Percentiles rank a stretch among this genome's conserved stretches.
Conservation (phyloP, 2,329 filamentous ascomycete genomes). For the Ceratocystis alfenasii region DNA sequence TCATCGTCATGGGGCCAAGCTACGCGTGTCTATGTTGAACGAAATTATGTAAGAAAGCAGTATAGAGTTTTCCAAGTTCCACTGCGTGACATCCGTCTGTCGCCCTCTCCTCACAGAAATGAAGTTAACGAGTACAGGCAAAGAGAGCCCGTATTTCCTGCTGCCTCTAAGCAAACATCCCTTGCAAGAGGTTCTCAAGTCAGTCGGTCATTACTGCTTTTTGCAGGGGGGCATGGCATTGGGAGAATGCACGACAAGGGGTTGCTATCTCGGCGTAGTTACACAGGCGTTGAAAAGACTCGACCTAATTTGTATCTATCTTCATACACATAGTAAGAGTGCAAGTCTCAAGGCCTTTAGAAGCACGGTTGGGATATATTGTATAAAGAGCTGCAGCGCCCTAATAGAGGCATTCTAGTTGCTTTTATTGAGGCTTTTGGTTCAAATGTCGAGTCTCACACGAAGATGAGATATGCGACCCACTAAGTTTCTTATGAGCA, state of each 20-base stretch:
- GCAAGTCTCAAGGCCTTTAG: not conserved
- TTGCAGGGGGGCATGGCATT: not conserved
- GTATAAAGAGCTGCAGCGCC: not conserved
- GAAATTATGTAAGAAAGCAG: not conserved
- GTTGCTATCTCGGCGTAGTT: not conserved
- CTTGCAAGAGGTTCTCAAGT: not conserved
- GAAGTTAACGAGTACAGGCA: no score
- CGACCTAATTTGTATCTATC: not conserved
- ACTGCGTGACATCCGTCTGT: not conserved
- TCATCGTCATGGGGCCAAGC: constrained; percentile 1
- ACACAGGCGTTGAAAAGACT: not conserved
- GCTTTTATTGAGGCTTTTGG: not conserved
- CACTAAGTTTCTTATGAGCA: not conserved
- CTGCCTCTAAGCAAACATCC: not conserved
- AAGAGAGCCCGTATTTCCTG: not conserved
- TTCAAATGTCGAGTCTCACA: not conserved
- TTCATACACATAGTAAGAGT: not conserved
- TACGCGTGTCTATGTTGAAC: not conserved
- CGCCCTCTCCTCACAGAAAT: no score
- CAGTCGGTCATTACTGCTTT: not conserved
- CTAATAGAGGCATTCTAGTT: no score
- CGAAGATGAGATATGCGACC: not conserved
- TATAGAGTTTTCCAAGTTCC: not conserved
- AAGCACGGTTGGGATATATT: not conserved
- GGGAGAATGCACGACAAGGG: not conserved